Evolutionary conservation across 1,139 yeast species (phyloP).

Genomic region (Waltiozyma solani): DNA sequence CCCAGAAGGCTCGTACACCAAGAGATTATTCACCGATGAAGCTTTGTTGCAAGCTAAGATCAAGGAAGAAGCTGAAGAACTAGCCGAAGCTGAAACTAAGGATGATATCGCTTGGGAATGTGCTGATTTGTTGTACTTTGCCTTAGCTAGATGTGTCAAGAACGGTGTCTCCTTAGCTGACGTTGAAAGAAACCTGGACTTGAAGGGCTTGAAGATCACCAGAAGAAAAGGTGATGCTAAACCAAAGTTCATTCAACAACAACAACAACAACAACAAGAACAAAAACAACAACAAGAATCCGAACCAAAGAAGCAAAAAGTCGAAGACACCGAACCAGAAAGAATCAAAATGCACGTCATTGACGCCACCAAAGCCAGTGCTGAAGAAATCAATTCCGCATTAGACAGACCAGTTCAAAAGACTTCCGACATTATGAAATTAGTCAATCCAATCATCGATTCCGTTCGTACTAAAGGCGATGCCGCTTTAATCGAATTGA

Average conservation of each 20-base stretch:
- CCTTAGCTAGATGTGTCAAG: slow-evolving; percentile 77
- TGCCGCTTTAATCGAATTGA: slow-evolving; percentile 72
- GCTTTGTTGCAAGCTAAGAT: slow-evolving; percentile 74
- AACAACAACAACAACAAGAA: slow-evolving; percentile 4
- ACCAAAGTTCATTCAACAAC: slow-evolving; percentile 49
- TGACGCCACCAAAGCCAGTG: slow-evolving; percentile 34
- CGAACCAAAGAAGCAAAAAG: slow-evolving; percentile 18
- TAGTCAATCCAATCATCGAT: slow-evolving; percentile 83
- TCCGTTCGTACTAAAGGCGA: slow-evolving; percentile 75
- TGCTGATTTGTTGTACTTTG: slow-evolving; percentile 89
- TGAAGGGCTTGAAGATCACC: slow-evolving; percentile 77
- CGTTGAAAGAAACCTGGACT: slow-evolving; percentile 74
- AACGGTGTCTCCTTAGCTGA: slow-evolving; percentile 73
- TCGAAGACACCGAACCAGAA: slow-evolving; percentile 20
- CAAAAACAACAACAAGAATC: slow-evolving; percentile 15
- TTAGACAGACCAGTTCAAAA: slow-evolving; percentile 86
- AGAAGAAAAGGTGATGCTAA: slow-evolving; percentile 97
- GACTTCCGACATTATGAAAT: slow-evolving; percentile 82
- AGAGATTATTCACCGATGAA: slow-evolving; percentile 74
- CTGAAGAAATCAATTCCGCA: slow-evolving; percentile 42
- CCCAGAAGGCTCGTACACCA: slow-evolving; percentile 89
- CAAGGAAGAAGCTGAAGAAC: slow-evolving; percentile 93
- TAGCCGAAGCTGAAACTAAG: slow-evolving; percentile 64
- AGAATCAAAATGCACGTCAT: slow-evolving; percentile 56
- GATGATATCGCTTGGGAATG: slow-evolving; percentile 94